Base-by-base conservation (phyloP, 2,329 filamentous ascomycete genomes). In the Diaporthe batatas region DNA sequence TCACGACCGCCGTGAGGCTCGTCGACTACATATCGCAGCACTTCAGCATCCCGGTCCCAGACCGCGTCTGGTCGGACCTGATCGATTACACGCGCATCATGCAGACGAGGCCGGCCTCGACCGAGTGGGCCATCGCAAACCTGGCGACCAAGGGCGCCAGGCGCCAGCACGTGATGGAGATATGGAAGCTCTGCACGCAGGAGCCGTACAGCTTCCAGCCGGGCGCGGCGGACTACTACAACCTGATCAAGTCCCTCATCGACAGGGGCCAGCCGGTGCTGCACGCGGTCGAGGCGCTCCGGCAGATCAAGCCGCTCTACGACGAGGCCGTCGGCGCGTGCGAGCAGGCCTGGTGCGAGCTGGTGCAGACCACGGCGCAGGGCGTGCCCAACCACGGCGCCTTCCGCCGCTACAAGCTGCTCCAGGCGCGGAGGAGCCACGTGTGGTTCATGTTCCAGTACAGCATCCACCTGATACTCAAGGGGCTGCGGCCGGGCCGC, bases 31-130 rank as follows among this genome's bases (percentile, higher is more conserved):
- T 95, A 62, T 91, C 93, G 0, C 82, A 82, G 1, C 83, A 84
- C 8, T 93, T 92, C 80, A 75, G 83, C 1, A 82, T 96, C 32
- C 75, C 83, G 1, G 89, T 96, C 49, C 82, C 89, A 0, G 77
- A 79, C 8, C 79, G 85, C 6, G 85, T 90, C 23, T 96, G 94
- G 93, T 85, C 86, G 10, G 88, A 91, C 70, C 81, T 96, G 2
- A 83, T 95, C 21, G 85, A 90, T 74, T 93, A 92, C 88, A 87
- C 91, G 0, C 92, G 90, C 77, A 83, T 93, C 12, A 84, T 91
- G 53, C 83, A 79, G 74, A 83, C 78, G 54, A 84, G 81, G 72
- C 82, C 81, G 62, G 80, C 77, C 47, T 74, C 74, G 62, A 82
- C 76, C 70, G 81, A 83, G 75, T 86, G 84, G 80, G 77, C 75